Evolutionary conservation across 2,329 filamentous ascomycete genomes (phyloP).

Genomic region (Beauveria pseudobassiana): DNA sequence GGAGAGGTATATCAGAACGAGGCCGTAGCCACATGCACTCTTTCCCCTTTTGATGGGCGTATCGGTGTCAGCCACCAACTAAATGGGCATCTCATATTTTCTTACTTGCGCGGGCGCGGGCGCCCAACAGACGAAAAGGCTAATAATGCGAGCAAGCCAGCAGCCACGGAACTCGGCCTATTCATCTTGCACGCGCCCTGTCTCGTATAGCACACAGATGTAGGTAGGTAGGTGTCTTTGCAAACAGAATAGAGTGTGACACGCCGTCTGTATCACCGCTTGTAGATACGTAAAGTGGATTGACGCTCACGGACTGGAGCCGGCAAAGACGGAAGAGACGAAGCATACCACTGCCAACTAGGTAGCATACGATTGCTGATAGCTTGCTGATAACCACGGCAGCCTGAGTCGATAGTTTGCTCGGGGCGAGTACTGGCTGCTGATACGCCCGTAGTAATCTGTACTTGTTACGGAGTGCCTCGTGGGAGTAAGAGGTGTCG

Average conservation of each 20-base stretch:
- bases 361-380: neutral
- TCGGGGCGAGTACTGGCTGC: neutral
- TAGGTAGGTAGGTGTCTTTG: neutral
- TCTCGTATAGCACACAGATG: neutral
- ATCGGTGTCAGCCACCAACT: neutral
- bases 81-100: neutral
- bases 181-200: neutral
- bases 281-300: neutral
- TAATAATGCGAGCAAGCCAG: neutral
- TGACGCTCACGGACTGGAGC: neutral
- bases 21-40: neutral
- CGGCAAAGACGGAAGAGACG: neutral
- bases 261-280: slow-evolving; percentile 3
- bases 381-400: neutral
- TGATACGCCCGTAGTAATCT: neutral
- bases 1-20: neutral
- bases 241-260: neutral
- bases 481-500: neutral
- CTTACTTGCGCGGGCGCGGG: no score
- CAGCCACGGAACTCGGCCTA: neutral
- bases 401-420: neutral
- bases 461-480: neutral
- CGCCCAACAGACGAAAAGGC: neutral
- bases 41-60: neutral
- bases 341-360: neutral